Evolutionary conservation across 2,329 filamentous ascomycete genomes (phyloP).

Genomic region (Didymella lethalis): DNA sequence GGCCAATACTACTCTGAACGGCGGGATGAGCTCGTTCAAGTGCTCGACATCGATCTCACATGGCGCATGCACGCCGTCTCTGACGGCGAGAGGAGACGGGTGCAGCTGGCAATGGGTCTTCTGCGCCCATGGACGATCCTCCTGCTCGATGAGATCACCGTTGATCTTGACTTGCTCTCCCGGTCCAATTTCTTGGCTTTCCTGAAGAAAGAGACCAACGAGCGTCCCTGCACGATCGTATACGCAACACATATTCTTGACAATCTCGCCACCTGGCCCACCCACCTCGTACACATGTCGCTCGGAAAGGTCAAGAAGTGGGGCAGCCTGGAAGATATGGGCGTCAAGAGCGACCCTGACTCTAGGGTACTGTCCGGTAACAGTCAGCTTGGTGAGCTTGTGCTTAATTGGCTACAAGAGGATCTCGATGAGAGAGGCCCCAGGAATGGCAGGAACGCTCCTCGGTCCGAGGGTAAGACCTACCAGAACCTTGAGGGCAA

Average conservation of each 20-base stretch:
- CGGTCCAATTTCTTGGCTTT: conserved; percentile 86
- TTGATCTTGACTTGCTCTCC: conserved; percentile 89
- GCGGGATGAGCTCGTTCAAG: conserved; percentile 83
- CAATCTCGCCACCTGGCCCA: conserved; percentile 93
- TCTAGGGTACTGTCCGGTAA: conserved; percentile 67
- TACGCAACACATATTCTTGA: conserved; percentile 98
- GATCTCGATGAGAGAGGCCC: conserved; percentile 83
- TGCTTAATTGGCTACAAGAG: conserved; percentile 83
- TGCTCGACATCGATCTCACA: conserved; percentile 87
- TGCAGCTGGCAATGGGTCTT: conserved; percentile 96
- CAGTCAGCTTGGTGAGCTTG: conserved; percentile 84
- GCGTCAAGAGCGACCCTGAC: conserved; percentile 56
- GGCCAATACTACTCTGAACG: conserved; percentile 83
- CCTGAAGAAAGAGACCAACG: conserved; percentile 85
- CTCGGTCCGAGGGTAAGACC: conserved; percentile 65
- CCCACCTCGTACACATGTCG: conserved; percentile 95
- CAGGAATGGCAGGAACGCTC: conserved; percentile 64
- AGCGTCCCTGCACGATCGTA: conserved; percentile 84
- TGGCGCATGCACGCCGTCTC: conserved; percentile 98
- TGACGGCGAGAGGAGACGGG: conserved; percentile 88
- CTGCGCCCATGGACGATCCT: conserved; percentile 90
- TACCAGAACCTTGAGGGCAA: conserved; percentile 66
- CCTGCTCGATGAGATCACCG: conserved; percentile 94
- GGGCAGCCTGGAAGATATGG: conserved; percentile 73
- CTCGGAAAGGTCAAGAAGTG: conserved; percentile 87